phyloP scores from a whole-genome alignment of 2,329 filamentous ascomycete species.

The Penicillium vulpinum region DNA sequence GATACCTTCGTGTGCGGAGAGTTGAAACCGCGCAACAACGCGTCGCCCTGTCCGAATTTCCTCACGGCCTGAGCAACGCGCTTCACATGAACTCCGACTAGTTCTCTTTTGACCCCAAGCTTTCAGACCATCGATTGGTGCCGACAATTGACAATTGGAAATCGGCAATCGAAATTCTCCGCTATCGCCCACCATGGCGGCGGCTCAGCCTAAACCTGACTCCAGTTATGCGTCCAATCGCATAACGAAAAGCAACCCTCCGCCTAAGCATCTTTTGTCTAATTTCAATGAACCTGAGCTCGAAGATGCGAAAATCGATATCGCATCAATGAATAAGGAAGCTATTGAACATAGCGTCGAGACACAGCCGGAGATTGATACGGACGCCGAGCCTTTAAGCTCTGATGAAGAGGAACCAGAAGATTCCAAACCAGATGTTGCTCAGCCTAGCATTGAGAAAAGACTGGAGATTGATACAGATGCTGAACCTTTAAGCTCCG shows the following conservation, averaged over 20 bases:
- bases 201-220: conserved; percentile 22
- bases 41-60: neutral
- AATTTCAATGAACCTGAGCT: conserved; percentile 23
- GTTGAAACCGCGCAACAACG: neutral
- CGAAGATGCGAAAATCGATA: neutral
- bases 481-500: conserved; percentile 1
- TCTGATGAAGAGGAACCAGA: conserved; percentile 6
- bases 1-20: neutral
- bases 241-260: conserved; percentile 23
- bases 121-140: neutral
- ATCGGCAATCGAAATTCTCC: neutral
- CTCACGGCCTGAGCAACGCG: conserved; percentile 1
- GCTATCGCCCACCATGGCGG: conserved; percentile 22
- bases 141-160: neutral
- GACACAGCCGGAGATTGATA: neutral
- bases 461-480: neutral
- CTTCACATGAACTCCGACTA: neutral
- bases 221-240: conserved; percentile 29
- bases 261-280: conserved; percentile 23
- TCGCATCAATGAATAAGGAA: neutral
- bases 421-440: neutral
- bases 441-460: neutral
- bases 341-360: neutral
- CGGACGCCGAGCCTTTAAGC: conserved; percentile 6
- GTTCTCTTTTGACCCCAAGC: neutral